These are phyloP conservation scores for Sarocladium kiliense DNA, from an alignment of 2,329 filamentous ascomycete species.

Conservation along the genomic window DNA sequence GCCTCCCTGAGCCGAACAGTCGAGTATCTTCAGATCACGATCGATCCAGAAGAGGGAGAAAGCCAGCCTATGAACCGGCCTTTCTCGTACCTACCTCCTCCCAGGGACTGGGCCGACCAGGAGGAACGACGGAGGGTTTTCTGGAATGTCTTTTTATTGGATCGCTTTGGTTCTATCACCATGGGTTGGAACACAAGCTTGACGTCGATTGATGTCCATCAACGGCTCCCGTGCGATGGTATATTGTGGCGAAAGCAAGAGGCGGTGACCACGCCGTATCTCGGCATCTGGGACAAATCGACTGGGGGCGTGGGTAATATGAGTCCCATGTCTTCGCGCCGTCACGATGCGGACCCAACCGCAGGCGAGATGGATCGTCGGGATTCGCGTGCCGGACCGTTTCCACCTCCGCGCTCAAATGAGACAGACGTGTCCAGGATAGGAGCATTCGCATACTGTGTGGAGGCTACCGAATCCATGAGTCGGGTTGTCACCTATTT, in stretches of 20 bases:
- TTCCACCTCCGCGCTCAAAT: conserved; percentile 8
- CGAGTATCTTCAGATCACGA: conserved; percentile 23
- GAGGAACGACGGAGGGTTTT: conserved; percentile 25
- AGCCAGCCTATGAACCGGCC: conserved; percentile 21
- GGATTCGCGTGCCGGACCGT: conserved; percentile 7
- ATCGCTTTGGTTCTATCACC: conserved; percentile 17
- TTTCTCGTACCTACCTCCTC: conserved; percentile 19
- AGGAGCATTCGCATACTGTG: conserved; percentile 36
- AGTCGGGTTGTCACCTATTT: conserved; percentile 36
- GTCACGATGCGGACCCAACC: conserved; percentile 10
- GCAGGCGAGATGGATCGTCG: conserved; percentile 7
- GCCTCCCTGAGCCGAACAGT: conserved; percentile 23
- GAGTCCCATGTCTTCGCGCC: conserved; percentile 24
- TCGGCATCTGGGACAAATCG: conserved; percentile 34
- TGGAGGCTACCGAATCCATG: conserved; percentile 38
- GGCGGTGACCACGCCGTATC: conserved; percentile 30
- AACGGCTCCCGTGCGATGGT: conserved; percentile 29
- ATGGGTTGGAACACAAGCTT: conserved; percentile 26
- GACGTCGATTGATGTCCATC: conserved; percentile 23
- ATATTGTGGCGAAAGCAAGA: conserved; percentile 30
- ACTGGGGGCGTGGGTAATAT: conserved; percentile 25
- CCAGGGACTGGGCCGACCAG: conserved; percentile 25
- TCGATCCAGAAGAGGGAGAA: conserved; percentile 18
- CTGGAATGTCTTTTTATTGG: conserved; percentile 25
- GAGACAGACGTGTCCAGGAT: conserved; percentile 30